phyloP scores from a whole-genome alignment of 2,329 filamentous ascomycete species.

The Ceratocystis papillata region DNA sequence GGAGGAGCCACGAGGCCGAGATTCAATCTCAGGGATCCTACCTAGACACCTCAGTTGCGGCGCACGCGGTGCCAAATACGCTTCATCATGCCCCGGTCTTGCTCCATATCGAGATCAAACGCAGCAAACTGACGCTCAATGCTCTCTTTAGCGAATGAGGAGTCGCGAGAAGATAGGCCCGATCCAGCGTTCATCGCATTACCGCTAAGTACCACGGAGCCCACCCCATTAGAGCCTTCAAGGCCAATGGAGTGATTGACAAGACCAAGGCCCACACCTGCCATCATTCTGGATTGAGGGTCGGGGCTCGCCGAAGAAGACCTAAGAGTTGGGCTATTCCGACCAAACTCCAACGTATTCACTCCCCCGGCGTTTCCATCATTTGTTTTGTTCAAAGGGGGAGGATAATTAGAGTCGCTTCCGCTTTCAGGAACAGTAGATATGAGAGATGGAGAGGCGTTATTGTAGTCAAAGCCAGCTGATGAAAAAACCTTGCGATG shows the following conservation, averaged over 20 bases:
- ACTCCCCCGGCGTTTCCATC: neutral
- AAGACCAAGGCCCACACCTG: conserved; percentile 6
- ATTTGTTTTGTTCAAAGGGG: neutral
- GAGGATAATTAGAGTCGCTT: neutral
- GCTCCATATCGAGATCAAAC: conserved; percentile 42
- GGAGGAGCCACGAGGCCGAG: conserved; percentile 10
- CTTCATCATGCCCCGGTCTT: conserved; percentile 48
- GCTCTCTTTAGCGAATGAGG: conserved; percentile 39
- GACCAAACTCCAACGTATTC: neutral
- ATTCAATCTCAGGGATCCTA: conserved; percentile 11
- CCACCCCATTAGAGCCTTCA: conserved; percentile 19
- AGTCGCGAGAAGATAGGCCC: conserved; percentile 15
- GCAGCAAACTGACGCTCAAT: conserved; percentile 45
- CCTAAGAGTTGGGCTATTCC: neutral
- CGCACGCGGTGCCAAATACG: conserved; percentile 52
- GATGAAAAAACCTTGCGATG: conserved; percentile 12
- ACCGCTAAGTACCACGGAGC: conserved; percentile 28
- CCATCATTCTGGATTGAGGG: neutral
- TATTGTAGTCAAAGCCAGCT: neutral
- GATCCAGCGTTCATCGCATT: conserved; percentile 28
- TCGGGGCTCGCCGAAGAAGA: neutral
- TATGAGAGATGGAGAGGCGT: neutral
- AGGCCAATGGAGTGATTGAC: conserved; percentile 19
- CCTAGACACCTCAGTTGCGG: conserved; percentile 15
- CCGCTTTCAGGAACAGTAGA: neutral